phyloP scores from a whole-genome alignment of 164 flowering plant genomes.

The Nymphaea thermarum region DNA sequence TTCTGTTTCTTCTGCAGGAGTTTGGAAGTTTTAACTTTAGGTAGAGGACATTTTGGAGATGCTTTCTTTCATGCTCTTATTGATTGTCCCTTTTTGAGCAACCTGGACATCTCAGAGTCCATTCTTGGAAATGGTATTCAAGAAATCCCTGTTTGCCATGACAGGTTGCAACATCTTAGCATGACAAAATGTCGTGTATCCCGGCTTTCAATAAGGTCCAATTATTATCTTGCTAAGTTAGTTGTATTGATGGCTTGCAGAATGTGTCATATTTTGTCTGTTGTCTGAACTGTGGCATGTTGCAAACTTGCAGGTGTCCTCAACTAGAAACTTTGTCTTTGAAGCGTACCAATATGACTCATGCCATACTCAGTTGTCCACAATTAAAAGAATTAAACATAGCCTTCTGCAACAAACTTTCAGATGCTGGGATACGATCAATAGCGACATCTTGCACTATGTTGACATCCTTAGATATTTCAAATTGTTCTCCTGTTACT shows the following conservation, averaged over 20 bases:
- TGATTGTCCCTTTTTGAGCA: slow-evolving; percentile 55
- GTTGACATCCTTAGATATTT: slow-evolving; percentile 76
- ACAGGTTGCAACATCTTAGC: slow-evolving; percentile 54
- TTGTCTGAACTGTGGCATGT: slow-evolving; percentile 2
- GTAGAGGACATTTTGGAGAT: slow-evolving; percentile 65
- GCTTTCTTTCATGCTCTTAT: slow-evolving; percentile 57
- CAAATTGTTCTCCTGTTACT: slow-evolving; percentile 83
- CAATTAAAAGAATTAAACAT: slow-evolving; percentile 66
- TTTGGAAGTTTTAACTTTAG: slow-evolving; percentile 57
- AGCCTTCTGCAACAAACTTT: slow-evolving; percentile 88
- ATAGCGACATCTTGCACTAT: slow-evolving; percentile 70
- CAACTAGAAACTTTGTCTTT: slow-evolving; percentile 72
- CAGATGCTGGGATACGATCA: slow-evolving; percentile 86
- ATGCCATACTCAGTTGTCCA: slow-evolving; percentile 70
- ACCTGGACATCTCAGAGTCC: slow-evolving; percentile 50
- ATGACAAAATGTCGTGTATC: slow-evolving; percentile 73
- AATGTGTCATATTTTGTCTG: background rate
- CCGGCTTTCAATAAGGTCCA: slow-evolving; percentile 72
- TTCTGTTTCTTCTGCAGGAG: slow-evolving; percentile 33
- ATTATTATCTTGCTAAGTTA: background rate
- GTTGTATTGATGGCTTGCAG: background rate
- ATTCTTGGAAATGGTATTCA: slow-evolving; percentile 75
- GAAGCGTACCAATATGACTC: slow-evolving; percentile 90
- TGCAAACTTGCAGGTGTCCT: slow-evolving; percentile 93
- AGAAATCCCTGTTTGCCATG: slow-evolving; percentile 70